Conservation (phyloP, 2,329 filamentous ascomycete genomes). For the Arachnopeziza araneosa region DNA sequence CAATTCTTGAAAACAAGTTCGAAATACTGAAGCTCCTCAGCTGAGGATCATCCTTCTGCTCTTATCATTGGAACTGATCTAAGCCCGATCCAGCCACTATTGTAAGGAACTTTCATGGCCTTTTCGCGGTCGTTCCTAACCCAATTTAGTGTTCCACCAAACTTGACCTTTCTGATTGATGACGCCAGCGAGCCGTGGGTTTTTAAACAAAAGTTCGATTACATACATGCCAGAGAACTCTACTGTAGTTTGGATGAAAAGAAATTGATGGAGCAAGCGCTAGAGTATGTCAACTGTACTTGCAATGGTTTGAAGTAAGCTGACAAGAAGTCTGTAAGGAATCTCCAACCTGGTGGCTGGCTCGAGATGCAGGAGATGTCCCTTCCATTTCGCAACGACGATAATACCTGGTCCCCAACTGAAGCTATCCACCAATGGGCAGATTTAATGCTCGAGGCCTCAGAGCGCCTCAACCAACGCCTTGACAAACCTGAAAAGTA, state of each 20-base stretch:
- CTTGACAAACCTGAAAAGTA: conserved; percentile 28
- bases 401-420: conserved; percentile 30
- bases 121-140: neutral
- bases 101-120: neutral
- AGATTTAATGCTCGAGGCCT: conserved; percentile 14
- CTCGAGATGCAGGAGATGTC: conserved; percentile 39
- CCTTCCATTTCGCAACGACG: conserved; percentile 31
- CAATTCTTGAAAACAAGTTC: conserved; percentile 30
- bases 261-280: conserved; percentile 1
- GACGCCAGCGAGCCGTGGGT: conserved; percentile 49
- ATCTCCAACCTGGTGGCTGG: conserved; percentile 39
- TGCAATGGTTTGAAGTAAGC: neutral
- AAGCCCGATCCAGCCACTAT: conserved; percentile 56
- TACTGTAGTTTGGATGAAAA: neutral
- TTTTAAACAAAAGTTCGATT: conserved; percentile 48
- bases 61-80: conserved; percentile 51
- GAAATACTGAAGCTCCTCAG: neutral
- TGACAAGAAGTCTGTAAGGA: conserved; percentile 10
- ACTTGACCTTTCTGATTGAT: conserved; percentile 58
- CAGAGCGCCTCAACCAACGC: conserved; percentile 5
- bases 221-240: conserved; percentile 45
- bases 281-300: neutral
- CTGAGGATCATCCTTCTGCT: conserved; percentile 5
- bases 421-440: conserved; percentile 18
- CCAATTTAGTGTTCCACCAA: conserved; percentile 44